Percentiles rank a stretch among this genome's conserved stretches.
phyloP scores from a whole-genome alignment of 345 rosid genomes.

The Punica granatum region DNA sequence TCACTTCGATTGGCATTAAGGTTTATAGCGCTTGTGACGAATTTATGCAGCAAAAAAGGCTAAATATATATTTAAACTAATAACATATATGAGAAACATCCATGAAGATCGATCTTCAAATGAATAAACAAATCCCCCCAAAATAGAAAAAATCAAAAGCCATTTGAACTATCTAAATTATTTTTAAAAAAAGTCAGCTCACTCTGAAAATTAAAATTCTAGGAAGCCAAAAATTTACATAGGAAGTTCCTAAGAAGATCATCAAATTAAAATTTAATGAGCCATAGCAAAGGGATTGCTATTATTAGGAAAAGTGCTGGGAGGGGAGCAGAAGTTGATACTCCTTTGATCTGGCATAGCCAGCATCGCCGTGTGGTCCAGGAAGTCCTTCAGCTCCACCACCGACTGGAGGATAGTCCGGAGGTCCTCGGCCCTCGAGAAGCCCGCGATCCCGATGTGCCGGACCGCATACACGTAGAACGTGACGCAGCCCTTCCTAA shows the following conservation, averaged over 20 bases:
- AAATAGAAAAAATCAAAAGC: slow-evolving; percentile 2
- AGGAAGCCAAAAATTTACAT: background rate
- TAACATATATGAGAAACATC: background rate
- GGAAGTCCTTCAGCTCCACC: slow-evolving; percentile 78
- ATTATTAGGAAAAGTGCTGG: slow-evolving; percentile 5
- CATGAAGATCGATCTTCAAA: slow-evolving; percentile 12
- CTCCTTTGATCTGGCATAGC: slow-evolving; percentile 88
- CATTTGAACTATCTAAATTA: background rate
- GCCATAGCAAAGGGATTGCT: slow-evolving; percentile 54
- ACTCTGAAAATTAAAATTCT: background rate
- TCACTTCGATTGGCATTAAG: too few species aligned
- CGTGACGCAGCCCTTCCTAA: slow-evolving; percentile 95
- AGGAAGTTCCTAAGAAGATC: background rate
- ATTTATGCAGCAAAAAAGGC: too few species aligned
- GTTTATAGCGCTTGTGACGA: too few species aligned
- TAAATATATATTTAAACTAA: background rate
- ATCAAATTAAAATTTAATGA: slow-evolving; percentile 25
- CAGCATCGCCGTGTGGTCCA: slow-evolving; percentile 95
- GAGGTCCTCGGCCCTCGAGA: slow-evolving; percentile 69
- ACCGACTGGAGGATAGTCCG: slow-evolving; percentile 75
- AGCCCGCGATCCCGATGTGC: slow-evolving; percentile 42
- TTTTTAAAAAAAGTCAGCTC: background rate
- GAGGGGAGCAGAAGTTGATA: slow-evolving; percentile 36
- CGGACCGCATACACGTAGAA: slow-evolving; percentile 88
- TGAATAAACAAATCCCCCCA: slow-evolving; percentile 38